phyloP scores from a whole-genome alignment of 495 filamentous ascomycete species.

The Tuber umbilicatum region DNA sequence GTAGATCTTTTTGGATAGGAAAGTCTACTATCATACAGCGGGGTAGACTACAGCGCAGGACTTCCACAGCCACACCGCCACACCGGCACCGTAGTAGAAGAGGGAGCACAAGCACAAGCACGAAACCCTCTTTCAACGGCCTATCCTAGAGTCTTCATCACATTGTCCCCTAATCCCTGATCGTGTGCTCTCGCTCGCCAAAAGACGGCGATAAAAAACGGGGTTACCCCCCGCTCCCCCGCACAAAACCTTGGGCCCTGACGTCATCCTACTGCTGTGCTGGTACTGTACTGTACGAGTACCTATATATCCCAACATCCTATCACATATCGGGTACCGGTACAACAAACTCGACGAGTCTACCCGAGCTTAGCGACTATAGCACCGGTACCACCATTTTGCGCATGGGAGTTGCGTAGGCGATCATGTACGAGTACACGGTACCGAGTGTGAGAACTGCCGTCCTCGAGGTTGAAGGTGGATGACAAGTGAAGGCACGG shows the following conservation, averaged over 20 bases:
- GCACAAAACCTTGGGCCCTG: neutral
- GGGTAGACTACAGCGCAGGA: neutral
- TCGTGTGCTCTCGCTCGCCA: neutral
- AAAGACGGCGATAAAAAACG: neutral
- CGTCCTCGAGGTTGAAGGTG: neutral
- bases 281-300: too few species aligned
- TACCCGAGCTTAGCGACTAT: neutral
- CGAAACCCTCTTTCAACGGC: neutral
- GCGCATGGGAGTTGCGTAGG: neutral
- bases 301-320: neutral
- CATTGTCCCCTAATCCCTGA: neutral
- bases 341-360: neutral
- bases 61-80: neutral
- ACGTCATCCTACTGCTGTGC: neutral
- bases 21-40: too few species aligned
- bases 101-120: neutral
- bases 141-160: neutral
- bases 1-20: too few species aligned
- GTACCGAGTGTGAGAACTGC: conserved; percentile 1
- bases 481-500: neutral
- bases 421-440: neutral
- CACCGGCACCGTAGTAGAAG: too few species aligned
- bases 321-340: neutral
- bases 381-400: neutral
- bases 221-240: neutral